Evolutionary conservation across 2,329 filamentous ascomycete genomes (phyloP), one percentile per base, ranked within the genome.

Genomic region (Colletotrichum endophyticum): DNA sequence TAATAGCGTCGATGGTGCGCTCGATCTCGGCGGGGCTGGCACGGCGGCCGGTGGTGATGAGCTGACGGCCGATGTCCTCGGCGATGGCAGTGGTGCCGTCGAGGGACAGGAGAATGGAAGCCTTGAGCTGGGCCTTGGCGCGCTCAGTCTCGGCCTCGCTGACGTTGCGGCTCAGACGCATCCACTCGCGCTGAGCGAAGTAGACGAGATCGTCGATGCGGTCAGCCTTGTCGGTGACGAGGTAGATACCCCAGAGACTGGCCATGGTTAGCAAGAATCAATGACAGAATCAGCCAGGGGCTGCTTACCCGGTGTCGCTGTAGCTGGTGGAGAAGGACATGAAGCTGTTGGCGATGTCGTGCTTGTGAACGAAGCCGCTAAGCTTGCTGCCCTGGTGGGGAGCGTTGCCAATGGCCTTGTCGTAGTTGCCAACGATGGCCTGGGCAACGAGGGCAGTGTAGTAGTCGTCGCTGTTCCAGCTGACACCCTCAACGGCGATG

Each of bases 271-370:
- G 85, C 79, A 74, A 22, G 49, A 9, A 15, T 34, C 25, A 13
- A 6, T 62, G 19, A 22, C 30, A 34, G 25, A 56, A 66, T 74
- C 85, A 80, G 84, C 82, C 16, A 6, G 28, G 2, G 34, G 25
- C 59, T 68, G 86, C 93, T 87, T 92, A 98, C 96, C 96, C 97
- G 86, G 97, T 99, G 87, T 99, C 97, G 85, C 96, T 99, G 90
- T 99, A 99, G 91, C 95, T 98, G 81, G 97, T 99, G 80, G 96
- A 98, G 90, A 99, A 99, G 90, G 95, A 98, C 98, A 99, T 99
- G 92, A 98, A 99, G 92, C 96, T 98, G 91, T 98, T 99, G 87
- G 97, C 97, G 78, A 99, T 92, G 86, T 96, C 94, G 89, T 99
- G 93, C 88, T 98, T 94, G 91, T 98, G 95, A 81, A 99, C 94